Percentiles rank a stretch among this genome's conserved stretches.
Evolutionary conservation across 2,329 filamentous ascomycete species (phyloP).

Genomic region (Spiromastix sp.): DNA sequence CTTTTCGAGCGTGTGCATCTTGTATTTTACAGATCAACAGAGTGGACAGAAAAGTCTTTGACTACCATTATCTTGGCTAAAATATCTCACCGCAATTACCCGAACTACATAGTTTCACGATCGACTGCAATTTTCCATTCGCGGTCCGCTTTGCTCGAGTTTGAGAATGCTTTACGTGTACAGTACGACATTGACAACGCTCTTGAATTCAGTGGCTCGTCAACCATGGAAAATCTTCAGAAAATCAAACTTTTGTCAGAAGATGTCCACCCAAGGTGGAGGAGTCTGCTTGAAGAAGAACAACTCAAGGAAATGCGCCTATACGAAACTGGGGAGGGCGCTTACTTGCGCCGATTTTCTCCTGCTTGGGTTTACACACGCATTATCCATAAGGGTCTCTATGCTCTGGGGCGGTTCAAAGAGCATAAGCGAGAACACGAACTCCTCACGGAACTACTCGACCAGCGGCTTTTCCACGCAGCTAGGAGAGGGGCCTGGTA

Average conservation of each 20-base stretch:
- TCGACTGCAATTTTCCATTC: slow-evolving; percentile 82
- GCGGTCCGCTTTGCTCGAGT: slow-evolving; percentile 67
- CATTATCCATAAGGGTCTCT: slow-evolving; percentile 78
- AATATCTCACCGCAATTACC: slow-evolving; percentile 79
- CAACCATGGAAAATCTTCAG: slow-evolving; percentile 54
- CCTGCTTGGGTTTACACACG: slow-evolving; percentile 89
- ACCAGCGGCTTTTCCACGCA: slow-evolving; percentile 74
- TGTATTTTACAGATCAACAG: slow-evolving; percentile 89
- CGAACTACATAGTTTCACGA: slow-evolving; percentile 78
- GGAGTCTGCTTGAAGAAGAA: slow-evolving; percentile 59
- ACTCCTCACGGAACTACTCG: slow-evolving; percentile 63
- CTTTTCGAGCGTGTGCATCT: slow-evolving; percentile 91
- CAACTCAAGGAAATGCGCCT: slow-evolving; percentile 64
- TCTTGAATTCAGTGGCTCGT: slow-evolving; percentile 66
- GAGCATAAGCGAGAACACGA: slow-evolving; percentile 66
- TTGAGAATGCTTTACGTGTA: slow-evolving; percentile 72
- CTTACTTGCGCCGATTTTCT: slow-evolving; percentile 80
- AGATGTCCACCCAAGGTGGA: slow-evolving; percentile 72
- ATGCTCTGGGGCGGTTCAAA: slow-evolving; percentile 72
- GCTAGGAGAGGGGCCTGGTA: slow-evolving; percentile 86
- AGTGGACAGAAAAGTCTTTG: slow-evolving; percentile 95
- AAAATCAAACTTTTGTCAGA: slow-evolving; percentile 63
- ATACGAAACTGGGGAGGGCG: slow-evolving; percentile 75
- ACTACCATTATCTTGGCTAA: slow-evolving; percentile 91
- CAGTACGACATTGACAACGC: slow-evolving; percentile 74